Percentiles rank a stretch among this genome's conserved stretches.
Evolutionary conservation across 768 basidiomycete species (phyloP).

Genomic region (Mycena sanguinolenta): DNA sequence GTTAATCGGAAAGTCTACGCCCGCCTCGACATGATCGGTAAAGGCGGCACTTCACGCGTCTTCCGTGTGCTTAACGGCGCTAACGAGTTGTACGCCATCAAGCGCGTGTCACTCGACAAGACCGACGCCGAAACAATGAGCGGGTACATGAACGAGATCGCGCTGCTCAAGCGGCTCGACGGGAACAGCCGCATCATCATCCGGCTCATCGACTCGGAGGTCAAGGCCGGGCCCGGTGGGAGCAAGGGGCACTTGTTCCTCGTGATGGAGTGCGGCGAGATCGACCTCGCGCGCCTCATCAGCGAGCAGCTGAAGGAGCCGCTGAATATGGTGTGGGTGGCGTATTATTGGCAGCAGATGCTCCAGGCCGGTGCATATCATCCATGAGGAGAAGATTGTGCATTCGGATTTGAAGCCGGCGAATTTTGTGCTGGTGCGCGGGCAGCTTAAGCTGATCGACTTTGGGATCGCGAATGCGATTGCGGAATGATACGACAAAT

Average conservation of each 20-base stretch:
- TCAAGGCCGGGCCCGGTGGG: slow-evolving; percentile 78
- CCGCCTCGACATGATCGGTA: slow-evolving; percentile 90
- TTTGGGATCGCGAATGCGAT: slow-evolving; percentile 99
- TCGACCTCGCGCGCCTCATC: slow-evolving; percentile 88
- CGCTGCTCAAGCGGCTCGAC: slow-evolving; percentile 90
- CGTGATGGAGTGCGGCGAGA: slow-evolving; percentile 98
- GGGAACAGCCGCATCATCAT: slow-evolving; percentile 97
- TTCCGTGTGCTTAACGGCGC: slow-evolving; percentile 87
- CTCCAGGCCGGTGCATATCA: slow-evolving; percentile 97
- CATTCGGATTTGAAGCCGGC: slow-evolving; percentile 99
- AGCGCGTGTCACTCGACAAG: slow-evolving; percentile 91
- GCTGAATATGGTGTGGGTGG: slow-evolving; percentile 93
- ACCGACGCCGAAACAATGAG: slow-evolving; percentile 90
- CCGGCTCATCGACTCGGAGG: slow-evolving; percentile 90
- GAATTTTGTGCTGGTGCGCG: slow-evolving; percentile 96
- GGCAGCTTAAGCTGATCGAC: slow-evolving; percentile 96
- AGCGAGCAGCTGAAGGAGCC: slow-evolving; percentile 87
- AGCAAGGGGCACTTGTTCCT: slow-evolving; percentile 83
- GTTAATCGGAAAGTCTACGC: slow-evolving; percentile 89
- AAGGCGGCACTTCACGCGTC: slow-evolving; percentile 95
- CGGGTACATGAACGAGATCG: slow-evolving; percentile 97
- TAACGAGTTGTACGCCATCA: slow-evolving; percentile 89
- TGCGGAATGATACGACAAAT: slow-evolving; percentile 97
- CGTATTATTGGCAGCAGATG: slow-evolving; percentile 99
- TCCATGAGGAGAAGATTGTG: slow-evolving; percentile 98